phyloP scores from a whole-genome alignment of 2,329 filamentous ascomycete species.

The Xylaria sp. region DNA sequence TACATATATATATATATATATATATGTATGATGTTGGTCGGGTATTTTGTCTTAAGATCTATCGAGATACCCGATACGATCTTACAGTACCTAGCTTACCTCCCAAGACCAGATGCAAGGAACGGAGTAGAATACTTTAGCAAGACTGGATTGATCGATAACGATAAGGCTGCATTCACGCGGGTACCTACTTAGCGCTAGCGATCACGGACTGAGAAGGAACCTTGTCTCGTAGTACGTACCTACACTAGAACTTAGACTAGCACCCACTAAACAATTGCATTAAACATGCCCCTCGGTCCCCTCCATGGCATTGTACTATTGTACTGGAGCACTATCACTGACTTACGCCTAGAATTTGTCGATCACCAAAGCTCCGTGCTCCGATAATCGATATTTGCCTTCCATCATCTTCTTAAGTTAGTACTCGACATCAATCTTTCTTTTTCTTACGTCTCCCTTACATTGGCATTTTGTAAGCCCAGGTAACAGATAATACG shows the following conservation, averaged over 20 bases:
- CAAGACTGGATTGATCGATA: slow-evolving; percentile 32
- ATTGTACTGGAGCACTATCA: slow-evolving; percentile 4
- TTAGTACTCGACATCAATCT: slow-evolving; percentile 9
- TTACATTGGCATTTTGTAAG: not conserved
- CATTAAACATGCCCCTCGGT: slow-evolving; percentile 30
- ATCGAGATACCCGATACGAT: not conserved
- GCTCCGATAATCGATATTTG: slow-evolving; percentile 40
- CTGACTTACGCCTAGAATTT: slow-evolving; percentile 9
- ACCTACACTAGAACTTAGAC: not conserved
- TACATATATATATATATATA: not conserved
- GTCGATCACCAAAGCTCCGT: slow-evolving; percentile 40
- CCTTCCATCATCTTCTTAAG: slow-evolving; percentile 14
- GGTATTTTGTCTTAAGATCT: not conserved
- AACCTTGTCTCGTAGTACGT: not conserved
- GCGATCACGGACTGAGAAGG: slow-evolving; percentile 2
- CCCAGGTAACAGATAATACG: not conserved
- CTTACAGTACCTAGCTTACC: not conserved
- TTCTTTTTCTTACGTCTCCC: slow-evolving; percentile 4
- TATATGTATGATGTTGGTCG: not conserved
- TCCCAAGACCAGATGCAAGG: slow-evolving; percentile 28
- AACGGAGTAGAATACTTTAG: slow-evolving; percentile 23
- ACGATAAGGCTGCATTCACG: slow-evolving; percentile 34
- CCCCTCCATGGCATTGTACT: slow-evolving; percentile 28
- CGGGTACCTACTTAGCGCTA: not conserved
- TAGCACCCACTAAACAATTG: not conserved